These are phyloP conservation scores for Saposhnikovia divaricata DNA, from an alignment of 129 eudicot species.

Conservation along the genomic window DNA sequence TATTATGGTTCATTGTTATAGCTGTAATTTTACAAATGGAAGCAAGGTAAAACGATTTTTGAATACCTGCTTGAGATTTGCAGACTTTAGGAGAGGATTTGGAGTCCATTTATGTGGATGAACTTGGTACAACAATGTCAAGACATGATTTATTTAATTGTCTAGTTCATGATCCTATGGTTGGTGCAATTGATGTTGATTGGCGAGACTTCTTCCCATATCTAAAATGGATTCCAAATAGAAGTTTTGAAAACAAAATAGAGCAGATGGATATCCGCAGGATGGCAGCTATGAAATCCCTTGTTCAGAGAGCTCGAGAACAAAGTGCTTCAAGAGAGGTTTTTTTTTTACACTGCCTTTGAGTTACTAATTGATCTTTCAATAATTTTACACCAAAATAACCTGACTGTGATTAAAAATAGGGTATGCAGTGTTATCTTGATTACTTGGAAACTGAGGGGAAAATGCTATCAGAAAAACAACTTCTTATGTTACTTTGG, in stretches of 20 bases:
- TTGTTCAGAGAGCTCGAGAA: conserved; percentile 29
- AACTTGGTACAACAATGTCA: conserved; percentile 41
- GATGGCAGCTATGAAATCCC: conserved; percentile 52
- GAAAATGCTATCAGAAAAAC: conserved; percentile 30
- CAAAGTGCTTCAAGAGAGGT: conserved; percentile 49
- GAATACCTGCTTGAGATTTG: not conserved
- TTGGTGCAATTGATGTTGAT: conserved; percentile 66
- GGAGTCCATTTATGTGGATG: conserved; percentile 47
- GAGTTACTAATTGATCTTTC: not conserved
- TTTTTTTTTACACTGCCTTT: not conserved
- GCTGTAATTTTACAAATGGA: not conserved
- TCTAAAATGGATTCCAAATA: conserved; percentile 58
- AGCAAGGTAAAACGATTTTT: not conserved
- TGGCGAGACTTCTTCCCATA: conserved; percentile 81
- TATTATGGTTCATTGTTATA: not conserved
- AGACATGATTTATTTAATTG: conserved; percentile 44
- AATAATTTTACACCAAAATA: not conserved
- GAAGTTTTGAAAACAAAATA: conserved; percentile 39
- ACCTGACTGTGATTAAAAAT: conserved; percentile 4
- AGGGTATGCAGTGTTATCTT: conserved; percentile 46
- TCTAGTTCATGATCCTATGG: conserved; percentile 50
- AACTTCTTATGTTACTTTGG: conserved; percentile 49
- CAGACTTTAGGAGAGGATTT: conserved; percentile 54
- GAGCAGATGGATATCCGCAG: conserved; percentile 37
- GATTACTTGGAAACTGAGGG: conserved; percentile 49